phyloP scores from a whole-genome alignment of 2,329 filamentous ascomycete species.

The Monilinia laxa region DNA sequence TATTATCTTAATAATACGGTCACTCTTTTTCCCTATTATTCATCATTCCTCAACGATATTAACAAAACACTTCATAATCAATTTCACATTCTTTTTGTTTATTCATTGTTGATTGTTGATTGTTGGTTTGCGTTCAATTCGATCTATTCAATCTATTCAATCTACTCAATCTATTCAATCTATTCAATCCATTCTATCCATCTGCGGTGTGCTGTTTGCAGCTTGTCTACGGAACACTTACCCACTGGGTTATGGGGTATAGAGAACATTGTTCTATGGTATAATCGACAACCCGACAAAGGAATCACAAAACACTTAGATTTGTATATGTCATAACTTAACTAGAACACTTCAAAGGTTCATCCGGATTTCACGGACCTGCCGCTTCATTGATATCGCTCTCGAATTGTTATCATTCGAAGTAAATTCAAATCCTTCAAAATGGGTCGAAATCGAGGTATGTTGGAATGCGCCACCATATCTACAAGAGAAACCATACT shows the following conservation, averaged over 20 bases:
- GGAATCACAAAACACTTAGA: constrained; percentile 10
- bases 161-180: too few species aligned
- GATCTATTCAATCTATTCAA: too few species aligned
- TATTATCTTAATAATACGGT: too few species aligned
- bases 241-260: not conserved
- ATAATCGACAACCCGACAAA: constrained; percentile 8
- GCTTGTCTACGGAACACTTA: not conserved
- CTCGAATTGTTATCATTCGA: not conserved
- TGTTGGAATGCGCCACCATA: constrained; percentile 26
- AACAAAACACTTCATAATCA: not conserved
- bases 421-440: constrained; percentile 28
- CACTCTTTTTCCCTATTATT: constrained; percentile 1
- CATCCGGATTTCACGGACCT: constrained; percentile 33
- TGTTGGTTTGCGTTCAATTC: too few species aligned
- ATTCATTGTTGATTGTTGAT: not conserved
- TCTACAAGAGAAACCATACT: constrained; percentile 11
- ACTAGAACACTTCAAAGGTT: constrained; percentile 17
- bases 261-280: not conserved
- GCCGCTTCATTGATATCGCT: constrained; percentile 11
- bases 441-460: constrained; percentile 42
- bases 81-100: constrained; percentile 17
- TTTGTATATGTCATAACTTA: constrained; percentile 26
- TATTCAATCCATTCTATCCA: too few species aligned
- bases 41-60: constrained; percentile 19
- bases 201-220: constrained; percentile 1